These are phyloP conservation scores for Phytophthora rubi DNA, from an alignment of 352 stramenopile species.

Conservation along the genomic window DNA sequence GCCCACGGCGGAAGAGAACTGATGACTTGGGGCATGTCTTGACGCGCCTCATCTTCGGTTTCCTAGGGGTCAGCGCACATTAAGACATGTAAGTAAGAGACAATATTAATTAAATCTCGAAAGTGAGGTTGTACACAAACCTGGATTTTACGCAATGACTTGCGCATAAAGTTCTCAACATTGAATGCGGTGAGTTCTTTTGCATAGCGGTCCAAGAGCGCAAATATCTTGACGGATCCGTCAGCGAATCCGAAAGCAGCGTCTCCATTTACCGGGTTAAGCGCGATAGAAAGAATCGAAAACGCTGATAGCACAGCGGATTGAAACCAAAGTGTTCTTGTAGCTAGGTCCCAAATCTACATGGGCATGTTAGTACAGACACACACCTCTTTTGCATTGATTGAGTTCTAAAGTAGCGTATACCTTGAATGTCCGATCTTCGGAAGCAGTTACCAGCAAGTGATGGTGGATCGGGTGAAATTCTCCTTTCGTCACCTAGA, in stretches of 20 bases:
- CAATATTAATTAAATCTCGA: not conserved
- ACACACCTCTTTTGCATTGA: not conserved
- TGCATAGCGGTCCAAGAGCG: constrained; percentile 53
- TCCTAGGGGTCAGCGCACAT: constrained; percentile 39
- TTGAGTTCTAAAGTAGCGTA: not conserved
- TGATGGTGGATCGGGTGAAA: constrained; percentile 79
- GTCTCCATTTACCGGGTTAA: constrained; percentile 73
- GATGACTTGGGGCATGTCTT: constrained; percentile 65
- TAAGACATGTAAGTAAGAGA: constrained; percentile 7
- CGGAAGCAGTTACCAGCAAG: constrained; percentile 73
- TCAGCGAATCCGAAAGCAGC: constrained; percentile 76
- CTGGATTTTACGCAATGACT: constrained; percentile 27
- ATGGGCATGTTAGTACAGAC: not conserved
- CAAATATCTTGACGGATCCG: constrained; percentile 67
- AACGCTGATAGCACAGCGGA: constrained; percentile 81
- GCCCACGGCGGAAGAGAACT: constrained; percentile 76
- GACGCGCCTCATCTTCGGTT: constrained; percentile 46
- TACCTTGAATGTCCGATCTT: constrained; percentile 89
- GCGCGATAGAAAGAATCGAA: constrained; percentile 65
- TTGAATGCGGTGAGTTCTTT: constrained; percentile 61
- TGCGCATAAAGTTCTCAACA: constrained; percentile 57
- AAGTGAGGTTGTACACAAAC: constrained; percentile 2
- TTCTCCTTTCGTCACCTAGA: constrained; percentile 70
- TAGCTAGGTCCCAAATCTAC: constrained; percentile 82
- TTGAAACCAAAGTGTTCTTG: constrained; percentile 72